These are phyloP conservation scores for Lagenaria siceraria DNA, from an alignment of 306 rosid species.

Conservation along the genomic window DNA sequence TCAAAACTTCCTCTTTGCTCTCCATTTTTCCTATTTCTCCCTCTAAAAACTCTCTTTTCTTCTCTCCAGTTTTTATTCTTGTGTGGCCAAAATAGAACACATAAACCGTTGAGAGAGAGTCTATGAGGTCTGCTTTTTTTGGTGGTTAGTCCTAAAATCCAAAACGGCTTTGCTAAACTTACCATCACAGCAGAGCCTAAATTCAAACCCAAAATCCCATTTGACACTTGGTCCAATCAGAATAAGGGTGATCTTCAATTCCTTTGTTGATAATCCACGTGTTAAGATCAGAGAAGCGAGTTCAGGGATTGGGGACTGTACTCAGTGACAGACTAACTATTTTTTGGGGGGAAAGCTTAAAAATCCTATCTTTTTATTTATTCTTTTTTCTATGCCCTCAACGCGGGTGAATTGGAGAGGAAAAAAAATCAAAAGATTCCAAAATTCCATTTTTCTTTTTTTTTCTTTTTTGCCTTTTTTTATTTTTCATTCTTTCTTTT, in stretches of 20 bases:
- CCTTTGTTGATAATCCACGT: background rate
- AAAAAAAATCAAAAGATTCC: background rate
- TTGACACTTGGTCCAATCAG: background rate
- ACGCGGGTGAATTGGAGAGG: background rate
- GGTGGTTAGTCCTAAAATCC: conserved; percentile 8
- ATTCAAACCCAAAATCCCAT: background rate
- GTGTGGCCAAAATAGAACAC: conserved; percentile 9
- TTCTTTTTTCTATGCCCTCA: background rate
- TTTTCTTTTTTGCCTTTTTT: background rate
- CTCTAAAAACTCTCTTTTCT: background rate
- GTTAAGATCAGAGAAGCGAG: background rate
- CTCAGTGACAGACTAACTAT: background rate
- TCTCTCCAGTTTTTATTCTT: background rate
- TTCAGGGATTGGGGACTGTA: background rate
- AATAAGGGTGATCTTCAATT: conserved; percentile 9
- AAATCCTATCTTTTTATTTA: background rate
- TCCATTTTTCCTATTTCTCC: conserved; percentile 8
- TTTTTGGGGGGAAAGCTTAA: background rate
- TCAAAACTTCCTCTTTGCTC: background rate
- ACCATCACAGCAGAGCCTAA: background rate
- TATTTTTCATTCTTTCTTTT: background rate
- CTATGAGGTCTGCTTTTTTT: background rate
- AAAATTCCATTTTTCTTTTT: background rate
- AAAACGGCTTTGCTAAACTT: background rate
- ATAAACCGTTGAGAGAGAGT: conserved; percentile 10